Percentiles rank a stretch among this genome's conserved stretches.
Conservation (phyloP, 2,329 filamentous ascomycete species). For the Penicillium sp. region DNA sequence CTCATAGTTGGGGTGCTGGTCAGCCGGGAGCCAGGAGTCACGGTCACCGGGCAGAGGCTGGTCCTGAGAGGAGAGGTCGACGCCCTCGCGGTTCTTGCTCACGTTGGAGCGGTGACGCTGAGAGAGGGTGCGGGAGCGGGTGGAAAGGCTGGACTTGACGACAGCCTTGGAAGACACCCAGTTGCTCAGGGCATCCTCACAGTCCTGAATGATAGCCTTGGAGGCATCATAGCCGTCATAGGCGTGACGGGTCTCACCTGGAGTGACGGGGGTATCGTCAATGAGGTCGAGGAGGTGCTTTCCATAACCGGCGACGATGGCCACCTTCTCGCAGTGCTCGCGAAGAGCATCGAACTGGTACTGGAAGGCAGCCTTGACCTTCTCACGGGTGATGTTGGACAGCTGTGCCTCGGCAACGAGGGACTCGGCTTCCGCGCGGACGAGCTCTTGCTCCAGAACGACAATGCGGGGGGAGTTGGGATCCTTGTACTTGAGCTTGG, state of each 20-base stretch:
- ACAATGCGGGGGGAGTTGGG: slow-evolving; percentile 97
- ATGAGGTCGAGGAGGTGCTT: slow-evolving; percentile 98
- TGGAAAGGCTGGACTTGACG: slow-evolving; percentile 83
- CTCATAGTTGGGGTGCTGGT: slow-evolving; percentile 54
- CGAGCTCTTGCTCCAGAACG: slow-evolving; percentile 96
- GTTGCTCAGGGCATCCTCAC: slow-evolving; percentile 94
- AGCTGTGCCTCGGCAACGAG: slow-evolving; percentile 96
- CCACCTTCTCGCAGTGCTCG: slow-evolving; percentile 97
- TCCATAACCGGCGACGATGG: slow-evolving; percentile 95
- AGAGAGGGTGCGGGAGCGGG: slow-evolving; percentile 82
- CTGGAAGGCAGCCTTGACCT: slow-evolving; percentile 96
- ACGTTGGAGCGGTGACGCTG: slow-evolving; percentile 78
- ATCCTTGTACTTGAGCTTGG: slow-evolving; percentile 99
- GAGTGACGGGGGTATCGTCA: slow-evolving; percentile 94
- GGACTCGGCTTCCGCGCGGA: slow-evolving; percentile 97
- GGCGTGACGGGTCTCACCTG: slow-evolving; percentile 90
- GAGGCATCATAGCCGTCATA: slow-evolving; percentile 98
- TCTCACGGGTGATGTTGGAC: slow-evolving; percentile 98
- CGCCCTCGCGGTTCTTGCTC: slow-evolving; percentile 67
- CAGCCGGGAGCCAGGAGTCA: slow-evolving; percentile 76
- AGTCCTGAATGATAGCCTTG: slow-evolving; percentile 99
- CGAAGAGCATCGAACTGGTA: slow-evolving; percentile 98
- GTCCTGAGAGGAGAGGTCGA: slow-evolving; percentile 83
- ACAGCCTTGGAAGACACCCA: slow-evolving; percentile 92
- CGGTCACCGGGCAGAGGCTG: slow-evolving; percentile 75